Base-by-base conservation (phyloP, 1,284 basidiomycete species). In the Ustilago xerochloae region DNA sequence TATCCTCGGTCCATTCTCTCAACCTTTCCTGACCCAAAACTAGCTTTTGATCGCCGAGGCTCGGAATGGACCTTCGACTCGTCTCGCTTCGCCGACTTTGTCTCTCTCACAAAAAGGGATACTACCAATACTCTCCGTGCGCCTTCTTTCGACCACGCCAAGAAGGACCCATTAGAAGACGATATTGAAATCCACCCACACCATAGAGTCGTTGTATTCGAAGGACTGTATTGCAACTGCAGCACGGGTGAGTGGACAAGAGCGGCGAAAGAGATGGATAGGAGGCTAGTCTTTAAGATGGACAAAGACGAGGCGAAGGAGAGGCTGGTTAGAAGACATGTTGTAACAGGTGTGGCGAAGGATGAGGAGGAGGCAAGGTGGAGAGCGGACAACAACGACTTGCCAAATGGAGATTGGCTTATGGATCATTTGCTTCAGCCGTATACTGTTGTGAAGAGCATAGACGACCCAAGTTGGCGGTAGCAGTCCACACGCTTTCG, bases 211-310 rank as follows among this genome's bases (percentile, higher is more conserved):
- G 88, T 96, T 55, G 84, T 95, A 61, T 88, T 95, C 63, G 93
- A 96, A 85, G 93, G 94, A 0, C 85, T 96, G 9, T 94, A 96
- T 84, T 88, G 90, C 6, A 89, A 93, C 64, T 87, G 94, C 20
- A 87, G 90, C 33, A 86, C 89, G 18, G 86, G 88, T 0, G 90
- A 91, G 0, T 97, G 95, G 95, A 82, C 81, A 1, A 87, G 88
- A 16, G 91, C 90, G 1, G 89, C 90, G 0, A 84, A 85, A 24
- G 80, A 89, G 69, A 87, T 95, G 63, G 92, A 97, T 80, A 90
- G 93, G 79, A 87, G 92, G 15, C 91, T 93, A 88, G 91, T 91
- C 85, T 86, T 97, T 22, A 86, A 90, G 12, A 86, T 92, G 7
- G 89, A 90, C 29, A 80, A 87, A 6, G 86, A 86, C 1, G 88